Evolutionary conservation across 2,329 filamentous ascomycete genomes (phyloP), one percentile per base, ranked within the genome.

Genomic region (Neophaeococcomyces mojaviensis): DNA sequence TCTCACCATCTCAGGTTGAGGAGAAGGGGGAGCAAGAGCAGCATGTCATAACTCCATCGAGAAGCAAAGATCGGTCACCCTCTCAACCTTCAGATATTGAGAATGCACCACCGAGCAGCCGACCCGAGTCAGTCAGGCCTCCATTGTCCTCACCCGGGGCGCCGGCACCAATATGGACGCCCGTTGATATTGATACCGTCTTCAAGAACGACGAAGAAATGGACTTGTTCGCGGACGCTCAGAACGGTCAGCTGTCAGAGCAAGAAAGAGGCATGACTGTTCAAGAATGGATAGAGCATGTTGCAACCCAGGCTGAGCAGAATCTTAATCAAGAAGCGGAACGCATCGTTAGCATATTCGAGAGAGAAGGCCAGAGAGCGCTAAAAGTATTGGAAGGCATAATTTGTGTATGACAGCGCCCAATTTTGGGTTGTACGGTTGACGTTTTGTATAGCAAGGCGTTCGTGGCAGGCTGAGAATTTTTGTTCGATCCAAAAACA

Each of bases 231-330:
- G 62, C 58, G 28, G 64, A 53, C 46, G 58, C 52, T 33, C 61
- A 52, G 38, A 63, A 67, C 40, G 74, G 82, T 54, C 77, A 77
- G 12, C 67, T 98, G 44, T 83, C 78, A 2, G 84, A 76, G 44
- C 78, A 81, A 0, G 92, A 97, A 69, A 88, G 84, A 70, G 72
- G 76, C 31, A 95, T 98, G 89, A 90, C 82, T 4, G 87, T 97
- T 0, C 88, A 95, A 63, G 82, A 96, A 64, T 98, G 90, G 88
- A 84, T 98, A 32, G 72, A 81, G 48, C 78, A 82, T 65, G 89
- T 92, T 55, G 92, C 92, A 0, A 76, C 77, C 50, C 73, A 82
- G 60, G 88, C 86, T 0, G 89, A 97, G 69, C 79, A 82, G 64
- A 82, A 81, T 62, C 70, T 98, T 46, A 83, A 82, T 59, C 69